Evolutionary conservation across 1,139 yeast genomes (phyloP), one percentile per base, ranked within the genome.

Genomic region (Zygoascus meyerae): DNA sequence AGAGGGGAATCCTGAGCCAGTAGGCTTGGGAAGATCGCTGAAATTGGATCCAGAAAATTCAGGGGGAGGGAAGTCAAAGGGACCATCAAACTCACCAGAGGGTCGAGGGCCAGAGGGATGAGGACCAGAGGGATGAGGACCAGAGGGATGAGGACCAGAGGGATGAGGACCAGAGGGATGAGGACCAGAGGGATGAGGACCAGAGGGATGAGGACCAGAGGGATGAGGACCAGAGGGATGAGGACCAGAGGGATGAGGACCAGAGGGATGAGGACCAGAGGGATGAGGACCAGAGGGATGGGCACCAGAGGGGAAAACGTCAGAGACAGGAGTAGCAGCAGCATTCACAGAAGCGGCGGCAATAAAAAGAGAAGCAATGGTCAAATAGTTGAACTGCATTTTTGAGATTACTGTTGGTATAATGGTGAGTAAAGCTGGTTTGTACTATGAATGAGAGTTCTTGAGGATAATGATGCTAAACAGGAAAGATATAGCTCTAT

Each of bases 241-340:
- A 28, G 8, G 8, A 17, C 35, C 35, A 33, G 35, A 33, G 15
- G 35, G 35, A 11, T 33, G 31, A 32, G 31, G 31, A 28, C 31
- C 31, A 9, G 35, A 33, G 15, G 35, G 35, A 8, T 11, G 35
- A 33, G 35, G 35, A 12, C 35, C 35, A 33, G 35, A 33, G 34
- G 34, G 34, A 17, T 11, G 15, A 33, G 35, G 35, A 28, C 31
- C 11, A 28, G 31, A 28, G 31, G 31, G 8, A 11, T 34, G 30
- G 14, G 18, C 12, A 11, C 17, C 16, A 11, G 18, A 29, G 15
- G 29, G 18, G 15, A 29, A 12, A n/a, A n/a, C 39, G 12, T n/a
- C 30, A 18, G 39, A 35, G 16, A 35, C 30, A 5, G 39, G 30
- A 35, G 39, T 35, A 14, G 39, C 39, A 6, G 39, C 39, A 21